Evolutionary conservation across 2,329 filamentous ascomycete genomes (phyloP).

Genomic region (Arthrobotrys megalospora): DNA sequence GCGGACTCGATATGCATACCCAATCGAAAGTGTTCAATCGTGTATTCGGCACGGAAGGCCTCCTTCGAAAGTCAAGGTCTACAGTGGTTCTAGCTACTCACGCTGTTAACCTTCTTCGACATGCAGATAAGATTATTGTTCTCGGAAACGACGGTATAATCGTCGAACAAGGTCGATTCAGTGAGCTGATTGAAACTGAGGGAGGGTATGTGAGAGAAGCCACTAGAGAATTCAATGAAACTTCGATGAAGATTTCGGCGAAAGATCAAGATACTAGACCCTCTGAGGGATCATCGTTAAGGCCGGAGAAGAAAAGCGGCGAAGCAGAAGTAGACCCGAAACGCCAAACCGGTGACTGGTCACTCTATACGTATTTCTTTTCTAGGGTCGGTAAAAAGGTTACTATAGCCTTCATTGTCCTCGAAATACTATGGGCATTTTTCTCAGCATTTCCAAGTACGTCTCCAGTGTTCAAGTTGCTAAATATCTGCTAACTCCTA

Average conservation of each 20-base stretch:
- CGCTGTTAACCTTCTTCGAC: conserved; percentile 67
- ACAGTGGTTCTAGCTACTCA: conserved; percentile 68
- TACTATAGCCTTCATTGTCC: conserved; percentile 60
- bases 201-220: conserved; percentile 64
- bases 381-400: conserved; percentile 54
- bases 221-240: conserved; percentile 28
- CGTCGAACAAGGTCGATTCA: conserved; percentile 68
- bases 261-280: conserved; percentile 17
- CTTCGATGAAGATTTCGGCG: not conserved
- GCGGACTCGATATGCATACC: conserved; percentile 67
- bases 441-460: conserved; percentile 65
- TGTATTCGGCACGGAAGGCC: conserved; percentile 64
- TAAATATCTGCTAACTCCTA: conserved; percentile 61
- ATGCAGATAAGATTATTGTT: conserved; percentile 69
- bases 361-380: conserved; percentile 66
- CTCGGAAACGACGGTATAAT: conserved; percentile 67
- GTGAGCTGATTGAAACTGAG: conserved; percentile 65
- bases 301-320: conserved; percentile 12
- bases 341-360: conserved; percentile 65
- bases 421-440: conserved; percentile 61
- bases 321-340: conserved; percentile 43
- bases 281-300: not conserved
- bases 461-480: conserved; percentile 30
- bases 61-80: conserved; percentile 65
- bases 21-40: conserved; percentile 67